Conservation (phyloP, 306 rosid species). For the Medicago arabica region DNA sequence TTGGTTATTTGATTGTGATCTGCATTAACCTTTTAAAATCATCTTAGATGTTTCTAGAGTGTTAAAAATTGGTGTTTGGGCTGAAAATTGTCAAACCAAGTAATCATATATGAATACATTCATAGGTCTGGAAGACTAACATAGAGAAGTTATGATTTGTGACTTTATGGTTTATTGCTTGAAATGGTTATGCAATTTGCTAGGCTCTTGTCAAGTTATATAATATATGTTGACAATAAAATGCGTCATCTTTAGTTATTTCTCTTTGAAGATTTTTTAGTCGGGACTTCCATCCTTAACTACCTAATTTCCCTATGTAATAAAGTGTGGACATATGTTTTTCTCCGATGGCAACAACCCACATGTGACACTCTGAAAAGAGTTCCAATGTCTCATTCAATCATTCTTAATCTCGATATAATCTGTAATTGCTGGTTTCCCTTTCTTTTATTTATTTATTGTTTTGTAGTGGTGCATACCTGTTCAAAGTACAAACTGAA, state of each 20-base stretch:
- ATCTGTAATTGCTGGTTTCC: neutral
- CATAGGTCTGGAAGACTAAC: slow-evolving; percentile 10
- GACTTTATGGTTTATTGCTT: neutral
- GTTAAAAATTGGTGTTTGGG: slow-evolving; percentile 7
- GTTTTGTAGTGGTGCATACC: neutral
- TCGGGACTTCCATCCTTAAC: neutral
- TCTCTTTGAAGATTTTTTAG: neutral
- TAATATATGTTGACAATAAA: neutral
- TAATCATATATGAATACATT: slow-evolving; percentile 16
- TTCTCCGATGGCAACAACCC: neutral
- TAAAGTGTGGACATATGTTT: neutral
- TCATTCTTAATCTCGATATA: neutral
- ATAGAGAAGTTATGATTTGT: slow-evolving; percentile 9
- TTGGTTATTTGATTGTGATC: neutral
- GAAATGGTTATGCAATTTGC: slow-evolving; percentile 8
- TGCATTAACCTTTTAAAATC: neutral
- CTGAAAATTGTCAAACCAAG: slow-evolving; percentile 19
- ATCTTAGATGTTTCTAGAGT: neutral
- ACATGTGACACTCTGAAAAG: slow-evolving; percentile 11
- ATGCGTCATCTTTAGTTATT: slow-evolving; percentile 16
- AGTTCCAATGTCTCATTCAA: slow-evolving; percentile 4
- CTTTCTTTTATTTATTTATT: slow-evolving; percentile 2
- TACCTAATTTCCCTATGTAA: slow-evolving; percentile 15
- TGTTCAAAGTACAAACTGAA: slow-evolving; percentile 20
- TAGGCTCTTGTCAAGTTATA: neutral